Percentiles rank a stretch among this genome's conserved stretches.
phyloP scores from a whole-genome alignment of 2,329 filamentous ascomycete genomes.

The Ceratocystis cubensis region DNA sequence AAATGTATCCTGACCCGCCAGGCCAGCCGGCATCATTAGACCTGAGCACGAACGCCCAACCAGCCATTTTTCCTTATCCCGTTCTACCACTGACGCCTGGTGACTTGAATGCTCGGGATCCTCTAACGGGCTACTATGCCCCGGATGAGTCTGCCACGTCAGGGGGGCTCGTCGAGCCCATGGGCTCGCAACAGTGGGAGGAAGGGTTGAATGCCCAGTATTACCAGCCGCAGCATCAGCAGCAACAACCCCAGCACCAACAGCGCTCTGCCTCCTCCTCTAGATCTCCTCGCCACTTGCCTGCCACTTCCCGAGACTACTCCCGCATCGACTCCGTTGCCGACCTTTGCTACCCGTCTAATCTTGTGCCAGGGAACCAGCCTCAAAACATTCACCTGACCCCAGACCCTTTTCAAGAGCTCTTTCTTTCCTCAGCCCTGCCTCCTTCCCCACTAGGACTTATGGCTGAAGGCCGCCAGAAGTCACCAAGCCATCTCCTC shows the following conservation, averaged over 20 bases:
- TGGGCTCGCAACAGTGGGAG: not conserved
- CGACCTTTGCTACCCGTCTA: not conserved
- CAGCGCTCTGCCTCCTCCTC: not conserved
- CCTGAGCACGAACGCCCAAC: slow-evolving; percentile 1
- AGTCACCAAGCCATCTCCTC: not conserved
- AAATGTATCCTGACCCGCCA: slow-evolving; percentile 29
- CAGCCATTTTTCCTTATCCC: slow-evolving; percentile 5
- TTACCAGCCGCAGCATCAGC: not conserved
- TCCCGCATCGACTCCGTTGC: not conserved
- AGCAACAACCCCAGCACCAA: not conserved
- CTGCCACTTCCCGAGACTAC: not conserved
- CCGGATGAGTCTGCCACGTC: slow-evolving; percentile 1
- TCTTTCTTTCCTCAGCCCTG: not conserved
- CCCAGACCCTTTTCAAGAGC: not conserved
- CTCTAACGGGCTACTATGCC: slow-evolving; percentile 13
- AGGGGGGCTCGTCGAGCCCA: not conserved
- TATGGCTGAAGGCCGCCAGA: no score
- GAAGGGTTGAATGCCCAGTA: not conserved
- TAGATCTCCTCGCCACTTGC: not conserved
- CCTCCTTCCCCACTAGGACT: not conserved
- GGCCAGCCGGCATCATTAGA: slow-evolving; percentile 11
- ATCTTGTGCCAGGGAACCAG: not conserved
- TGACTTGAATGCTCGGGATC: slow-evolving; percentile 17
- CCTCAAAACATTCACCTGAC: not conserved
- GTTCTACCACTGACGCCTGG: slow-evolving; percentile 17